These are phyloP conservation scores for Camptophora hylomeconis DNA, from an alignment of 2,329 filamentous ascomycete species.

Conservation along the genomic window DNA sequence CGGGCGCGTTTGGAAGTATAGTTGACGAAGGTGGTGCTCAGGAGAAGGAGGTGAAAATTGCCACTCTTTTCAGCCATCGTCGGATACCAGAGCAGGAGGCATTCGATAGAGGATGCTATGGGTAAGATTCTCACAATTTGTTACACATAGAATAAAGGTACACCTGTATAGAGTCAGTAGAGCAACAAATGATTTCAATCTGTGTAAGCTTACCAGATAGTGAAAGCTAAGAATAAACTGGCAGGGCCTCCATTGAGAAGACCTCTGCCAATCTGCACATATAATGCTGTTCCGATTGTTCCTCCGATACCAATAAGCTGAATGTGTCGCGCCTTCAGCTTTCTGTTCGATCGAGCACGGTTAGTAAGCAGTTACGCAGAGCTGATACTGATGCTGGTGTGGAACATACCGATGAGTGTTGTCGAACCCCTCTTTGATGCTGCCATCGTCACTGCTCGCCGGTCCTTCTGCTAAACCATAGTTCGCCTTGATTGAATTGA, in stretches of 20 bases:
- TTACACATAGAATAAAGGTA: conserved; percentile 31
- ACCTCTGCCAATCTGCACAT: conserved; percentile 29
- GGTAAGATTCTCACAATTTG: conserved; percentile 27
- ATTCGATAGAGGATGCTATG: conserved; percentile 1
- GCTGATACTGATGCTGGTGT: too few relatives aligned
- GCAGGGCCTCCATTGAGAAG: conserved; percentile 29
- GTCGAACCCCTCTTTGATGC: conserved; percentile 8
- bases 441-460: conserved; percentile 3
- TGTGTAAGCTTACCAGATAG: conserved; percentile 28
- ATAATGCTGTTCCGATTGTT: conserved; percentile 31
- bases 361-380: too few relatives aligned
- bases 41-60: neutral
- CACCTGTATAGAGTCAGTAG: conserved; percentile 22
- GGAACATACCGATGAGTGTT: conserved; percentile 14
- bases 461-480: conserved; percentile 11
- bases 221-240: conserved; percentile 32
- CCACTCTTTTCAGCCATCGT: neutral
- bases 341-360: too few relatives aligned
- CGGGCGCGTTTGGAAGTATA: conserved; percentile 2
- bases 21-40: neutral
- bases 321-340: conserved; percentile 32
- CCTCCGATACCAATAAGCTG: conserved; percentile 35
- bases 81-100: conserved; percentile 1
- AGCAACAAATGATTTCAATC: neutral
- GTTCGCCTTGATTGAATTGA: conserved; percentile 14